Percentiles rank a stretch among this genome's conserved stretches.
phyloP scores from a whole-genome alignment of 2,329 filamentous ascomycete genomes.

The Cladosporium sphaerospermum region DNA sequence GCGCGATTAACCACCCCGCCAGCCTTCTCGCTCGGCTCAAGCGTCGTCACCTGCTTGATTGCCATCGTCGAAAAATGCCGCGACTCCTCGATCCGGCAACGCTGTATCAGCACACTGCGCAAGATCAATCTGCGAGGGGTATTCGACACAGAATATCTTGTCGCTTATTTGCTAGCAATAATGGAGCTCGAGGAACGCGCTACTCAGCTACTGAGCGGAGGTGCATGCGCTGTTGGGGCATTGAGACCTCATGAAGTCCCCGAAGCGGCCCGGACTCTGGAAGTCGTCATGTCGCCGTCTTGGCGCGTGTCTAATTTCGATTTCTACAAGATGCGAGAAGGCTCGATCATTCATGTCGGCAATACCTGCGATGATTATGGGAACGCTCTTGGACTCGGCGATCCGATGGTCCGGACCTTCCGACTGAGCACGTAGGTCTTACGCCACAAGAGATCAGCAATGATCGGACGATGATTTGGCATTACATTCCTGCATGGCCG shows the following conservation, averaged over 20 bases:
- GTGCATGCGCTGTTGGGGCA: too few species aligned
- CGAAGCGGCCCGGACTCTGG: background rate
- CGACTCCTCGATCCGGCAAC: conserved; percentile 10
- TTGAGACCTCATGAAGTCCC: too few species aligned
- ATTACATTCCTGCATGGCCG: too few species aligned
- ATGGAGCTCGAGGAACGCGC: too few species aligned
- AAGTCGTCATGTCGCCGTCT: background rate
- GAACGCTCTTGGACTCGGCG: too few species aligned
- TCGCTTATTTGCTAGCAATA: background rate
- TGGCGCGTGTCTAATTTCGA: background rate
- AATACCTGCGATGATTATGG: too few species aligned
- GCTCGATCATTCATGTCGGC: too few species aligned
- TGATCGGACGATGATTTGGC: too few species aligned
- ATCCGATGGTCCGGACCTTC: too few species aligned
- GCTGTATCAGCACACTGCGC: conserved; percentile 6
- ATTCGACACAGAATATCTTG: conserved; percentile 10
- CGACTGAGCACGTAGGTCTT: too few species aligned
- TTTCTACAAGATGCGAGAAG: background rate
- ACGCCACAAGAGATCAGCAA: too few species aligned
- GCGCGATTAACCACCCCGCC: background rate
- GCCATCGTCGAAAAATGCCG: conserved; percentile 11
- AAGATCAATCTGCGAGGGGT: conserved; percentile 10
- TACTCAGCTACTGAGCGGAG: too few species aligned
- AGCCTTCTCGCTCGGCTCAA: conserved; percentile 3
- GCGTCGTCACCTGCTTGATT: conserved; percentile 6